Percentiles rank a stretch among this genome's conserved stretches.
These are phyloP conservation scores for Talaromyces sp. DNA, from an alignment of 2,329 filamentous ascomycete species.

Conservation along the genomic window DNA sequence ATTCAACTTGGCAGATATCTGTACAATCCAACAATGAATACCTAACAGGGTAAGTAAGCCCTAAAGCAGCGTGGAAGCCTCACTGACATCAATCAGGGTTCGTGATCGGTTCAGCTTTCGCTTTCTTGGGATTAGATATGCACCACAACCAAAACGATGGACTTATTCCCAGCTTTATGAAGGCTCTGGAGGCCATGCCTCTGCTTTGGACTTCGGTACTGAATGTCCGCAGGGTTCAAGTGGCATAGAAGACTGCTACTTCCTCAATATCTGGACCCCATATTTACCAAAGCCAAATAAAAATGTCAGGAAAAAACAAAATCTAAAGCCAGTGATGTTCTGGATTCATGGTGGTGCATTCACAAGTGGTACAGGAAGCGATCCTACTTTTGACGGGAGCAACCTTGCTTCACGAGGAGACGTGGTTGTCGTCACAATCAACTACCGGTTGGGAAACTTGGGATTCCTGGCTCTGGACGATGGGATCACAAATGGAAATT, in stretches of 20 bases:
- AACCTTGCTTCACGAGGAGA: conserved; percentile 62
- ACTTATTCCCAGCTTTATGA: conserved; percentile 53
- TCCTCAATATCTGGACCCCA: conserved; percentile 48
- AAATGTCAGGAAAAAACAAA: conserved; percentile 32
- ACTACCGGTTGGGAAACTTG: conserved; percentile 62
- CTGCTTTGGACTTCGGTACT: conserved; percentile 42
- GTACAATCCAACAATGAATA: conserved; percentile 21
- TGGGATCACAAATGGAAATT: conserved; percentile 59
- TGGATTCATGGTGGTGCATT: conserved; percentile 63
- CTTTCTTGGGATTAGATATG: conserved; percentile 53
- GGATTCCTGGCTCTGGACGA: conserved; percentile 62
- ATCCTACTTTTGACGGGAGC: conserved; percentile 52
- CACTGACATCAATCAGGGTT: conserved; percentile 36
- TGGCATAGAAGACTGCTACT: conserved; percentile 52
- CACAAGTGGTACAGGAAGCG: conserved; percentile 48
- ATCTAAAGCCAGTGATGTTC: conserved; percentile 53
- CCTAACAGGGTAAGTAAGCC: conserved; percentile 17
- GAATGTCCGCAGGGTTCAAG: conserved; percentile 47
- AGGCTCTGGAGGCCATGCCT: conserved; percentile 46
- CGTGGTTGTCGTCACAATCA: conserved; percentile 62
- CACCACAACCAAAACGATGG: conserved; percentile 45
- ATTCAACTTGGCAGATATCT: conserved; percentile 17
- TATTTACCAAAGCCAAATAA: conserved; percentile 39
- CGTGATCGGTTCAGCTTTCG: conserved; percentile 57
- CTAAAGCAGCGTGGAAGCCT: too few species aligned